These are phyloP conservation scores for Peniophora sp. DNA, from an alignment of 1,284 basidiomycete genomes.

Conservation along the genomic window DNA sequence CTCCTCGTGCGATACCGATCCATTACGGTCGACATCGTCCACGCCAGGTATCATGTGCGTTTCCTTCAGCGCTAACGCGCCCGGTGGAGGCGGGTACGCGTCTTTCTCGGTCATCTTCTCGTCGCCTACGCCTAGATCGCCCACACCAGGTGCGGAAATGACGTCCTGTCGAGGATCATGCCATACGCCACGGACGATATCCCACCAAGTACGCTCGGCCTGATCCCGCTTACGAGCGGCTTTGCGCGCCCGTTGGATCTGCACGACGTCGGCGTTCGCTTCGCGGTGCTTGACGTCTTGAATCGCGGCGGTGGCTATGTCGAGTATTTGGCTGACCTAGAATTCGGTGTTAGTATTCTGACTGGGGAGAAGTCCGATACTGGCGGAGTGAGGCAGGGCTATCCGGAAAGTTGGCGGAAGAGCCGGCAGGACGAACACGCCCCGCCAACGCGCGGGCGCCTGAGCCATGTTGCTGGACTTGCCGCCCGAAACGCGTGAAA, in stretches of 20 bases:
- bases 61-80: conserved; percentile 17
- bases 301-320: conserved; percentile 70
- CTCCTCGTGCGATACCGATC: conserved; percentile 14
- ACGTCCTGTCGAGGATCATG: conserved; percentile 79
- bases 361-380: too few relatives aligned
- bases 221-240: conserved; percentile 20
- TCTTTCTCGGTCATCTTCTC: conserved; percentile 42
- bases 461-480: too few relatives aligned
- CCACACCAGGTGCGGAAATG: conserved; percentile 73
- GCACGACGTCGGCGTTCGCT: not conserved
- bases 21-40: too few relatives aligned
- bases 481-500: not conserved
- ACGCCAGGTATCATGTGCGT: too few relatives aligned
- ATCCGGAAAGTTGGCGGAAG: too few relatives aligned
- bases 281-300: conserved; percentile 32
- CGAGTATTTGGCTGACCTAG: conserved; percentile 58
- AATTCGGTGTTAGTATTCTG: too few relatives aligned
- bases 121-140: conserved; percentile 76
- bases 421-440: too few relatives aligned
- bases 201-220: conserved; percentile 26
- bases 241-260: not conserved
- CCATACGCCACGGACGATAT: conserved; percentile 54
- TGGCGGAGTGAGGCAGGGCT: too few relatives aligned
- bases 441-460: too few relatives aligned
- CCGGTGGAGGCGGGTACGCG: conserved; percentile 8